phyloP scores from a whole-genome alignment of 371 early-diverging fungal genomes.

The Dichotomocladium elegans region DNA sequence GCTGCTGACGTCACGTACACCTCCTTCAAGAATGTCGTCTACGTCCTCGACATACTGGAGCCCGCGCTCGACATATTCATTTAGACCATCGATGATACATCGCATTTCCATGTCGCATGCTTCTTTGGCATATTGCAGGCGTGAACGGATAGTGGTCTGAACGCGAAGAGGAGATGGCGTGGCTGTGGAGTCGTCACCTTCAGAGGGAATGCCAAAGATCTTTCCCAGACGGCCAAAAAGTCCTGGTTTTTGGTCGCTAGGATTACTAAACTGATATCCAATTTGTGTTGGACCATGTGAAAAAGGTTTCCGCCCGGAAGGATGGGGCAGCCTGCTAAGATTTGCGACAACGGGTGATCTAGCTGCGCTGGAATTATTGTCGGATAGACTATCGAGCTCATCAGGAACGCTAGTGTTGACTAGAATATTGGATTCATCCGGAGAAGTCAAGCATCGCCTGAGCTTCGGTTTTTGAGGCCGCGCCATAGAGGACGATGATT shows the following conservation, averaged over 20 bases:
- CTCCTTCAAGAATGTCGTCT: conserved; percentile 22
- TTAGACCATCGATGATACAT: conserved; percentile 68
- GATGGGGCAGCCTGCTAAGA: no score
- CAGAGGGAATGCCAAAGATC: conserved; percentile 8
- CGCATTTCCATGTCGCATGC: conserved; percentile 51
- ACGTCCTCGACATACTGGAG: conserved; percentile 57
- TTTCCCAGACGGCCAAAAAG: conserved; percentile 17
- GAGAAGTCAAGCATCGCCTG: conserved; percentile 9
- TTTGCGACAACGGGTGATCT: no score
- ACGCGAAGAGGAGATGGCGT: conserved; percentile 10
- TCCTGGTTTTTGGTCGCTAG: conserved; percentile 9
- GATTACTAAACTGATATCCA: conserved; percentile 16
- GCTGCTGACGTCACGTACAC: conserved; percentile 12
- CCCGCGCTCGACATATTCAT: conserved; percentile 66
- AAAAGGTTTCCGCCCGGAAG: neutral
- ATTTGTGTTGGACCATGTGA: conserved; percentile 2
- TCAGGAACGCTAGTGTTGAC: no score
- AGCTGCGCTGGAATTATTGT: no score
- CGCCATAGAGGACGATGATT: no score
- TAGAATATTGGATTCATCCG: conserved; percentile 2
- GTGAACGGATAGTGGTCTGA: conserved; percentile 28
- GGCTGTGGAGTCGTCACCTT: conserved; percentile 9
- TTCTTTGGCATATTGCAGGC: conserved; percentile 38
- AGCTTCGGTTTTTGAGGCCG: conserved; percentile 4
- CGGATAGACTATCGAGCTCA: no score